Percentiles rank a stretch among this genome's conserved stretches.
These are phyloP conservation scores for Opeltia flavorubescens DNA, from an alignment of 495 filamentous ascomycete species.

Conservation along the genomic window DNA sequence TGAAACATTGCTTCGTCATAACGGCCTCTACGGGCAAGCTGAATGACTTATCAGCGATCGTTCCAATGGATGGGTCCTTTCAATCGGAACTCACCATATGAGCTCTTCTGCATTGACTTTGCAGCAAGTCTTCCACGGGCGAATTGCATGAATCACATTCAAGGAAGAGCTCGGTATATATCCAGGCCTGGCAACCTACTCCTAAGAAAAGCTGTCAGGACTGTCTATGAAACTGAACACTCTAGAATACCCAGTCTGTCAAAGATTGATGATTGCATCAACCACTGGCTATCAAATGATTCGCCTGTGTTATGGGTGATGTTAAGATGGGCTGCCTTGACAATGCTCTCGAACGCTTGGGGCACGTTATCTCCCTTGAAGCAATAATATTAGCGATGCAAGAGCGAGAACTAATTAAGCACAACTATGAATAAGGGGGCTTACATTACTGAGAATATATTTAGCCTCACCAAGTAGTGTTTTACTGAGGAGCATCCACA, in stretches of 20 bases:
- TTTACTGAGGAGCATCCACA: constrained; percentile 77
- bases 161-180: constrained; percentile 62
- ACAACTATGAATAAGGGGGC: no score
- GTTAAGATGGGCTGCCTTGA: constrained; percentile 69
- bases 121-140: constrained; percentile 66
- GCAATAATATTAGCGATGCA: constrained; percentile 4
- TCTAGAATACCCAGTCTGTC: constrained; percentile 56
- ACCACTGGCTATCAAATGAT: constrained; percentile 58
- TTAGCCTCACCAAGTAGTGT: constrained; percentile 80
- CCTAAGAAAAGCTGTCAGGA: constrained; percentile 26
- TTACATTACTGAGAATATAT: constrained; percentile 49
- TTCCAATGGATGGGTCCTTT: not conserved
- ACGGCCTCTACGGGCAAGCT: constrained; percentile 49
- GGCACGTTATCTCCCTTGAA: constrained; percentile 64
- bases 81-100: constrained; percentile 30
- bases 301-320: constrained; percentile 58
- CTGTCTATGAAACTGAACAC: not conserved
- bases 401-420: not conserved
- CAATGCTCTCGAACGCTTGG: constrained; percentile 60
- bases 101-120: constrained; percentile 43
- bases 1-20: constrained; percentile 55
- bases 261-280: constrained; percentile 59
- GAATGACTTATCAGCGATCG: constrained; percentile 10
- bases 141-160: constrained; percentile 51
- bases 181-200: constrained; percentile 44